These are phyloP conservation scores for Raphanus hybrid DNA, from an alignment of 441 rosid genomes.

Conservation along the genomic window DNA sequence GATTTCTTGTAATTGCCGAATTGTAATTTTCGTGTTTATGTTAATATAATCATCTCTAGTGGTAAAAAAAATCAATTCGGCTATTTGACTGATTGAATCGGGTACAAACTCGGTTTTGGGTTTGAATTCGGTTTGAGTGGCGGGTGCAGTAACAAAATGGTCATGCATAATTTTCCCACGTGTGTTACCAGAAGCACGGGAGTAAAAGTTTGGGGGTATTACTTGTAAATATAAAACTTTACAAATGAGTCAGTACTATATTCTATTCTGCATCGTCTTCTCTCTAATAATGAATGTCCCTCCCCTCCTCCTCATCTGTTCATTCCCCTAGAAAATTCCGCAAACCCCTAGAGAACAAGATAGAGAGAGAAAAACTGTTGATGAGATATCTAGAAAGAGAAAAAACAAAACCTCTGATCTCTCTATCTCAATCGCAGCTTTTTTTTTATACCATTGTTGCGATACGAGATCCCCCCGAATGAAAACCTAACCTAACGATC, in stretches of 20 bases:
- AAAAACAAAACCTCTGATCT: neutral
- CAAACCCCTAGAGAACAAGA: conserved; percentile 35
- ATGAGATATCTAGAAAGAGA: conserved; percentile 11
- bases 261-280: conserved; percentile 8
- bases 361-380: neutral
- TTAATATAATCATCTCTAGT: no score
- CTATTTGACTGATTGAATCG: no score
- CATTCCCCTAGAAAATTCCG: conserved; percentile 32
- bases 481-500: conserved; percentile 34
- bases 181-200: conserved; percentile 18
- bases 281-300: conserved; percentile 37
- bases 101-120: no score
- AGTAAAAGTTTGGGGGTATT: conserved; percentile 12
- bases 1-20: no score
- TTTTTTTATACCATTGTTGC: conserved; percentile 16
- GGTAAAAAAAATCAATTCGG: no score
- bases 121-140: no score
- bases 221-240: conserved; percentile 11
- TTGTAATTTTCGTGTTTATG: no score
- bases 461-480: conserved; percentile 24
- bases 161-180: neutral
- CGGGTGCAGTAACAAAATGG: no score
- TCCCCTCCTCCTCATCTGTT: conserved; percentile 31
- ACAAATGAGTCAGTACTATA: neutral
- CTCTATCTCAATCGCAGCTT: conserved; percentile 18